These are phyloP conservation scores for Lonicera japonica DNA, from an alignment of 129 eudicot genomes.

Conservation along the genomic window DNA sequence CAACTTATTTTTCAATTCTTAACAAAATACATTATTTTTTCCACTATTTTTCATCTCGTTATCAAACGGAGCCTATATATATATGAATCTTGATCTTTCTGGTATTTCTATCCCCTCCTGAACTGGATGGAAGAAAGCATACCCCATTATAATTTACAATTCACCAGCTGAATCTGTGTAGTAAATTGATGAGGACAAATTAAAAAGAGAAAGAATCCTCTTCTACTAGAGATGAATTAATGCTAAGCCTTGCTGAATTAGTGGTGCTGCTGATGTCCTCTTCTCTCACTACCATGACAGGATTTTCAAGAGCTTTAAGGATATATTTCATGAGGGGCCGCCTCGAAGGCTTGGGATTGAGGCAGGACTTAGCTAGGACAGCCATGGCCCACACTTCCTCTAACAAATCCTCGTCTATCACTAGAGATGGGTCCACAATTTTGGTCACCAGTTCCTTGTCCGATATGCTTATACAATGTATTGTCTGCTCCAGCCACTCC, in stretches of 20 bases:
- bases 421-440: constrained; percentile 64
- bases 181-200: constrained; percentile 20
- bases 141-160: constrained; percentile 44
- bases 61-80: no score
- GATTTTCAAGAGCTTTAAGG: constrained; percentile 86
- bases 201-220: constrained; percentile 26
- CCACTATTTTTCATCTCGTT: no score
- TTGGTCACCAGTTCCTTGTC: constrained; percentile 78
- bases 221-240: constrained; percentile 54
- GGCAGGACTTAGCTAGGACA: constrained; percentile 69
- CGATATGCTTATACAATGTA: constrained; percentile 56
- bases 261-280: constrained; percentile 18
- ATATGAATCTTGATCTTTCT: background rate
- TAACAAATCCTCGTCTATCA: constrained; percentile 65
- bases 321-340: constrained; percentile 68
- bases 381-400: constrained; percentile 98
- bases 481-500: constrained; percentile 49
- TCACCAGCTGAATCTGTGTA: constrained; percentile 2
- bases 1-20: no score
- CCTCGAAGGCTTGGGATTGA: constrained; percentile 61
- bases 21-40: no score
- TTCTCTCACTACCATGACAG: constrained; percentile 70
- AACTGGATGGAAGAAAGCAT: constrained; percentile 4
- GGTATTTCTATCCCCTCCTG: constrained; percentile 5
- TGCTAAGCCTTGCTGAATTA: constrained; percentile 45